Percentiles rank a stretch among this genome's conserved stretches.
Conservation (phyloP, 164 flowering plant species). For the Piper betle region DNA sequence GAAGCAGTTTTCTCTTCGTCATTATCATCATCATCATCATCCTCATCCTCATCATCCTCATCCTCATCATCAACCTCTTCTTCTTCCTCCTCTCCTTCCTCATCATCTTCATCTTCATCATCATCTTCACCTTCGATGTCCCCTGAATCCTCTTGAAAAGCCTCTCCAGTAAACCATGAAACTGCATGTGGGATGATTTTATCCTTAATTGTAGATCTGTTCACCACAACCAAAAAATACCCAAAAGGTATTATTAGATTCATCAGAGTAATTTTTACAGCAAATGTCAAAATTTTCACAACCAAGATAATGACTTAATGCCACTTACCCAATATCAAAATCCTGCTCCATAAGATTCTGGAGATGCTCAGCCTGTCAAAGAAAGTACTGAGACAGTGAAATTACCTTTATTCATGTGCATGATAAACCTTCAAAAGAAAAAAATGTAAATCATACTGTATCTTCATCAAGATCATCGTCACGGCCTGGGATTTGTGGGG, state of each 20-base stretch:
- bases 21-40: background rate
- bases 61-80: no score
- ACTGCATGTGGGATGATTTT: background rate
- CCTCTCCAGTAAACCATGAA: background rate
- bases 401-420: background rate
- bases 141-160: background rate
- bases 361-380: conserved; percentile 27
- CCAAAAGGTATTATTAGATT: no score
- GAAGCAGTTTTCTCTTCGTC: background rate
- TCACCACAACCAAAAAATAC: no score
- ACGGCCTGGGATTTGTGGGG: conserved; percentile 81
- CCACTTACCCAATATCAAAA: conserved; percentile 29
- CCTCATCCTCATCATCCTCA: no score
- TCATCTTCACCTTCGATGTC: background rate
- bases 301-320: no score
- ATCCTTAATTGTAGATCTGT: background rate
- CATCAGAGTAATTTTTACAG: no score
- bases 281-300: no score
- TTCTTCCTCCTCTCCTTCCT: no score
- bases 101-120: background rate
- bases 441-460: conserved; percentile 33
- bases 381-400: background rate
- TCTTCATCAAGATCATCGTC: conserved; percentile 86
- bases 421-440: background rate
- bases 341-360: conserved; percentile 37